Evolutionary conservation across 1,139 yeast genomes (phyloP).

Genomic region (Meyerozyma guilliermondii): DNA sequence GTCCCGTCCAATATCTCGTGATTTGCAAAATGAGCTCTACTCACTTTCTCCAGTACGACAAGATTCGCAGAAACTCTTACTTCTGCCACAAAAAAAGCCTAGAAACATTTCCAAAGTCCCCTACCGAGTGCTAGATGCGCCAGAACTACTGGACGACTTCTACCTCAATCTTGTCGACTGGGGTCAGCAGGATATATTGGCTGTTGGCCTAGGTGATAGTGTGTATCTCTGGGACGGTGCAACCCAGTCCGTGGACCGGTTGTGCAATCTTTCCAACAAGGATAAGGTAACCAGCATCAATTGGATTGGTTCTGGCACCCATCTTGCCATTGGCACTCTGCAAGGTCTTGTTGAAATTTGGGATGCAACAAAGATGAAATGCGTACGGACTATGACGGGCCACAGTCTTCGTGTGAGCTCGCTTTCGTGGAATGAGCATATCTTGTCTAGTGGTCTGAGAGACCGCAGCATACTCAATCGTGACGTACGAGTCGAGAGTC

Average conservation of each 20-base stretch:
- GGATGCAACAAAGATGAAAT: slow-evolving; percentile 84
- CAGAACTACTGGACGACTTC: slow-evolving; percentile 90
- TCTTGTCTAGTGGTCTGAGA: slow-evolving; percentile 80
- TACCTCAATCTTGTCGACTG: slow-evolving; percentile 90
- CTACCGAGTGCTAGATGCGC: slow-evolving; percentile 92
- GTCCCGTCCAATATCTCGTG: slow-evolving; percentile 54
- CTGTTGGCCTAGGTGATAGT: slow-evolving; percentile 84
- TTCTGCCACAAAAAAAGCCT: slow-evolving; percentile 78
- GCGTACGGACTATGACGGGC: slow-evolving; percentile 89
- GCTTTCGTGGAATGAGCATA: slow-evolving; percentile 91
- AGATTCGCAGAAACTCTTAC: slow-evolving; percentile 72
- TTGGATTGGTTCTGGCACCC: slow-evolving; percentile 95
- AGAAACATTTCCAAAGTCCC: slow-evolving; percentile 83
- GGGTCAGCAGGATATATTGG: slow-evolving; percentile 87
- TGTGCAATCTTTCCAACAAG: slow-evolving; percentile 61
- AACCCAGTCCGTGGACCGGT: slow-evolving; percentile 75
- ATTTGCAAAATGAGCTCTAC: slow-evolving; percentile 67
- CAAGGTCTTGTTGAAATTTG: slow-evolving; percentile 89
- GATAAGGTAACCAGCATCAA: slow-evolving; percentile 77
- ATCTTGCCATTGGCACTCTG: slow-evolving; percentile 86
- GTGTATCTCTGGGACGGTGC: slow-evolving; percentile 91
- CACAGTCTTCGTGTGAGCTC: slow-evolving; percentile 83
- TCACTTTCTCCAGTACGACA: slow-evolving; percentile 85
- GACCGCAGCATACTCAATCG: slow-evolving; percentile 83
- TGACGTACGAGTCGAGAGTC: slow-evolving; percentile 86